Evolutionary conservation across 331 rosid genomes (phyloP).

Genomic region (Telfairia occidentalis): DNA sequence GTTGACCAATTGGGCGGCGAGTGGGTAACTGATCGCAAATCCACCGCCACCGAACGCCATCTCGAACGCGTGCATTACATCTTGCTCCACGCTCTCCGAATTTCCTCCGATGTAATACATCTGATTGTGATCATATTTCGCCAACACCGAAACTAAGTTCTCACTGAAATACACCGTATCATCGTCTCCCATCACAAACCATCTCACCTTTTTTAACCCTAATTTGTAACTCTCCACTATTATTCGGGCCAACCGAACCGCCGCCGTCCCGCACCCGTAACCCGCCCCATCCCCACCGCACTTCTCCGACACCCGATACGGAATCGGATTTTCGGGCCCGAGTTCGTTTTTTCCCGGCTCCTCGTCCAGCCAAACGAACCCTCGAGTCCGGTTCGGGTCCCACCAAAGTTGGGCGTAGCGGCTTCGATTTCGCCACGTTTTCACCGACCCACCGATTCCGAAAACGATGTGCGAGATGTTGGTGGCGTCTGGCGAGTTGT

Average conservation of each 20-base stretch:
- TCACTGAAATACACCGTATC: slow-evolving; percentile 70
- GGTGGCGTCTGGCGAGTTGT: slow-evolving; percentile 17
- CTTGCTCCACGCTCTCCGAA: slow-evolving; percentile 93
- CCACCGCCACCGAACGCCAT: slow-evolving; percentile 99
- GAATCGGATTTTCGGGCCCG: slow-evolving; percentile 15
- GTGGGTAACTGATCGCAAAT: slow-evolving; percentile 61
- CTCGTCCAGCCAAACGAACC: slow-evolving; percentile 68
- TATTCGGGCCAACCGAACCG: slow-evolving; percentile 71
- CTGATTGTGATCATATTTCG: slow-evolving; percentile 53
- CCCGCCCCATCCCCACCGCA: slow-evolving; percentile 35
- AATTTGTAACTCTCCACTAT: slow-evolving; percentile 57
- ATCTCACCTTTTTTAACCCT: slow-evolving; percentile 58
- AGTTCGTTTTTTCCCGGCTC: slow-evolving; percentile 9
- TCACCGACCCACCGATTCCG: slow-evolving; percentile 66
- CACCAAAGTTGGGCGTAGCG: slow-evolving; percentile 58
- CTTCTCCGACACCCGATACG: slow-evolving; percentile 45
- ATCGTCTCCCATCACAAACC: slow-evolving; percentile 99
- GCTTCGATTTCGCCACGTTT: slow-evolving; percentile 55
- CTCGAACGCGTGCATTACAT: slow-evolving; percentile 54
- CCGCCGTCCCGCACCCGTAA: slow-evolving; percentile 43
- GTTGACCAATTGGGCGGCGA: slow-evolving; percentile 49
- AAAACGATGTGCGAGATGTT: slow-evolving; percentile 69
- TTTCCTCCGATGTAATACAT: slow-evolving; percentile 74
- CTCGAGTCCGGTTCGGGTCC: slow-evolving; percentile 45
- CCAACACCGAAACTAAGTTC: slow-evolving; percentile 57